A percentile compares a stretch with the other conserved stretches of the same genome.
These are phyloP conservation scores for Avena eriantha DNA, from an alignment of 176 grass and related monocot genomes.

Conservation along the genomic window DNA sequence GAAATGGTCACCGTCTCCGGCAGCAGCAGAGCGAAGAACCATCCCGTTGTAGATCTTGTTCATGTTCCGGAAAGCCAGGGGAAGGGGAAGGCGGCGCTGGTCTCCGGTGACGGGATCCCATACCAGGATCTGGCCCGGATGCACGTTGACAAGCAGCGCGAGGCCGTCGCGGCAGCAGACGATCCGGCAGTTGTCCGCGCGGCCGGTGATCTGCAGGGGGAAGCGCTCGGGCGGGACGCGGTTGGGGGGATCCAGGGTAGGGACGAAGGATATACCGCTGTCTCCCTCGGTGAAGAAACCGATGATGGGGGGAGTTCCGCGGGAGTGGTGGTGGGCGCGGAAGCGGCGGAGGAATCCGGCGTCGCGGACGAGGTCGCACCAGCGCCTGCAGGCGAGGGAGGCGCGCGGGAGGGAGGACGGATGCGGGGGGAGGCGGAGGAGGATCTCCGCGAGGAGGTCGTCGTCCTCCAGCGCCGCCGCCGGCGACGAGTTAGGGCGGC, in stretches of 20 bases:
- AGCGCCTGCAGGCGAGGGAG: not conserved
- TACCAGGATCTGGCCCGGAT: not conserved
- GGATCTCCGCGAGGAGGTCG: not conserved
- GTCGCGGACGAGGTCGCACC: not conserved
- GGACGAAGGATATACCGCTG: not conserved
- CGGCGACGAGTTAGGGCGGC: not conserved
- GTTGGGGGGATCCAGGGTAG: not conserved
- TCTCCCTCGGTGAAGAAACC: not conserved
- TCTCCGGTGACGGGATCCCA: conserved; percentile 22
- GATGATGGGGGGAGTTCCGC: not conserved
- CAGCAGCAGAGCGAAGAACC: not conserved
- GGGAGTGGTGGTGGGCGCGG: conserved; percentile 18
- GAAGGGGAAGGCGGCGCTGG: not conserved
- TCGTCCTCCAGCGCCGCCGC: not conserved
- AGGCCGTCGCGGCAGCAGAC: not conserved
- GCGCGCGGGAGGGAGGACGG: not conserved
- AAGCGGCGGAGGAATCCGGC: not conserved
- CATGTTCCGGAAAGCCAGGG: not conserved
- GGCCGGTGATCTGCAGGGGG: not conserved
- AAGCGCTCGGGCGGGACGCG: not conserved
- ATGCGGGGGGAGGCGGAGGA: not conserved
- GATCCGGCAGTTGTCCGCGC: not conserved
- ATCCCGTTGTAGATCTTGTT: not conserved
- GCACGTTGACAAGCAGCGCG: not conserved
- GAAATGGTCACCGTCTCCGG: not conserved